Evolutionary conservation across 495 filamentous ascomycete species (phyloP), one percentile per base, ranked within the genome.

Genomic region (Penicillium goetzii): DNA sequence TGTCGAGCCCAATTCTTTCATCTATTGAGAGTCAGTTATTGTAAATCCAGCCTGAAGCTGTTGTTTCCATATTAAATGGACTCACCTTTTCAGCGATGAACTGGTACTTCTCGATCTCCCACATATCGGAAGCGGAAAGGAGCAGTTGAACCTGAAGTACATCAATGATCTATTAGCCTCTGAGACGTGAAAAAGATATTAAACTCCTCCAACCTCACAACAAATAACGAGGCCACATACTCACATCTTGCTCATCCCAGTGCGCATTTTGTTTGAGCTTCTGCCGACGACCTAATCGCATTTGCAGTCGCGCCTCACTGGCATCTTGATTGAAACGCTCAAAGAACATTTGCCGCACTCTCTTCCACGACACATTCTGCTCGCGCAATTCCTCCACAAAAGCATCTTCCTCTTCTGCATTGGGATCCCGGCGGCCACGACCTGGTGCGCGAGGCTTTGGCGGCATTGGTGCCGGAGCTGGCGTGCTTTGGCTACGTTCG

Each of bases 231-330:
- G 63, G 25, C 43, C 65, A 81, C 78, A 65, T 79, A 83, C 85
- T 77, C 78, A 88, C 85, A 82, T 92, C 89, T 58, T 81, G 78
- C 54, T 87, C 83, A 52, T 87, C 86, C 89, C 89, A 92, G 5
- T 84, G 80, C 14, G 85, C 78, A 71, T 85, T 76, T 25, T 74
- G 72, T 56, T 87, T 83, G 0, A 32, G 30, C 70, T 89, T 88
- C 45, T 86, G 83, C 41, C 90, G 78, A 26, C 89, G 80, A 62
- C 87, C 84, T 69, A 88, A 85, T 17, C 89, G 84, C 89, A 92
- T 92, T 74, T 92, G 89, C 51, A 92, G 75, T 4, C 88, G 84
- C 4, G 89, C 86, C 57, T 91, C 87, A 47, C 88, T 79, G 57
- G 86, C 88, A 64, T 84, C 83, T 60, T 89, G 88, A 51, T 87